phyloP scores from a whole-genome alignment of 164 flowering plant genomes.

The Vitis cinerea region DNA sequence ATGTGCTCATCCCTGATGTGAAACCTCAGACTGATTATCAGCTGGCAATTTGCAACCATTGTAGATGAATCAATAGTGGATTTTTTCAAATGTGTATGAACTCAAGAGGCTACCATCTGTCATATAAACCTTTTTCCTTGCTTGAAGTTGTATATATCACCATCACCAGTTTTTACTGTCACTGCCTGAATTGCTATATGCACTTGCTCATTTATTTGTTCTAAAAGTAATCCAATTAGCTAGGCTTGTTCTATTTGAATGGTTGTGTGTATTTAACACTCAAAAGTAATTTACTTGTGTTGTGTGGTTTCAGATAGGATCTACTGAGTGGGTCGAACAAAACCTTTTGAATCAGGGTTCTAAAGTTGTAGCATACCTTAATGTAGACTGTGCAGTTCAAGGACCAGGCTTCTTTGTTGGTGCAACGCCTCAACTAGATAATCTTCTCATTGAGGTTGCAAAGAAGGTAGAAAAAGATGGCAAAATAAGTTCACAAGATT shows the following conservation, averaged over 20 bases:
- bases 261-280: not conserved
- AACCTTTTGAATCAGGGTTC: conserved; percentile 69
- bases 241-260: not conserved
- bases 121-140: too few relatives aligned
- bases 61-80: not conserved
- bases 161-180: not conserved
- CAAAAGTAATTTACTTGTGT: not conserved
- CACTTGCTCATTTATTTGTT: not conserved
- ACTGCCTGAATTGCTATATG: not conserved
- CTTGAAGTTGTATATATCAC: too few relatives aligned
- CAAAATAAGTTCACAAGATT: too few relatives aligned
- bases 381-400: conserved; percentile 99
- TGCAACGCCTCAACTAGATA: conserved; percentile 90
- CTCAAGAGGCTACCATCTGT: too few relatives aligned
- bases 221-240: not conserved
- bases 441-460: conserved; percentile 69
- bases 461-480: conserved; percentile 53
- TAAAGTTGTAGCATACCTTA: conserved; percentile 83
- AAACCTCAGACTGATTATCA: not conserved
- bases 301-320: conserved; percentile 65
- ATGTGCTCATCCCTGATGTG: not conserved
- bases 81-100: not conserved
- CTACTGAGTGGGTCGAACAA: conserved; percentile 98
- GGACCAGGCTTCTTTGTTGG: conserved; percentile 90
- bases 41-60: not conserved